Evolutionary conservation across 495 filamentous ascomycete genomes (phyloP).

Genomic region (Xylaria sp.): DNA sequence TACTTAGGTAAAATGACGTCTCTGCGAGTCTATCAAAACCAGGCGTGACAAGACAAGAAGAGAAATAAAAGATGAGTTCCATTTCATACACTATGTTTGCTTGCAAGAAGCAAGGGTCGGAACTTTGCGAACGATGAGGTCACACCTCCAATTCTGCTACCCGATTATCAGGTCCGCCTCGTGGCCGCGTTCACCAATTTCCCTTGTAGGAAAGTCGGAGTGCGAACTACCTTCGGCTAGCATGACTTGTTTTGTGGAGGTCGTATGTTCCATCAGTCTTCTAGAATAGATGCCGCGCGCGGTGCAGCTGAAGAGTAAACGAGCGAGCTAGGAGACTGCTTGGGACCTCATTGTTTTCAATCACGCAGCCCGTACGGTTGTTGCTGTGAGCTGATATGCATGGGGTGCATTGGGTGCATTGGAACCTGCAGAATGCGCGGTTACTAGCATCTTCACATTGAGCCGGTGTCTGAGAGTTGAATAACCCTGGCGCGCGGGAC

Average conservation of each 20-base stretch:
- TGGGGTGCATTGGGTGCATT: constrained; percentile 22
- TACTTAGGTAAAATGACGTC: neutral
- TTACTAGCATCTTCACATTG: constrained; percentile 4
- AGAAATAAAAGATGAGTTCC: neutral
- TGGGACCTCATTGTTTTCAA: neutral
- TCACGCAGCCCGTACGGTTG: constrained; percentile 10
- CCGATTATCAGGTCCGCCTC: constrained; percentile 19
- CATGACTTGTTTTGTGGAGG: constrained; percentile 18
- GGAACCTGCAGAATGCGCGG: constrained; percentile 18
- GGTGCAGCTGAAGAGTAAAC: constrained; percentile 12
- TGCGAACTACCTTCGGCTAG: constrained; percentile 20
- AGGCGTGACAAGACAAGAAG: neutral
- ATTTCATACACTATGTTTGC: constrained; percentile 5
- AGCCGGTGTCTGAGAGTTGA: neutral
- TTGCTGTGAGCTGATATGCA: constrained; percentile 23
- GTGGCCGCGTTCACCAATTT: constrained; percentile 16
- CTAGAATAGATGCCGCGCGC: constrained; percentile 24
- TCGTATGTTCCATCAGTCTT: constrained; percentile 23
- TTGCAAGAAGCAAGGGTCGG: constrained; percentile 8
- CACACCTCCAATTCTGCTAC: constrained; percentile 1
- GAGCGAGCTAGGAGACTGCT: constrained; percentile 2
- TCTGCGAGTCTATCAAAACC: neutral
- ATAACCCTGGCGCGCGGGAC: neutral
- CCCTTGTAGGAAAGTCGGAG: constrained; percentile 18
- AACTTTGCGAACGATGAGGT: constrained; percentile 15